A percentile compares a stretch with the other conserved stretches of the same genome.
phyloP scores from a whole-genome alignment of 2,329 filamentous ascomycete species.

The Fusarium drepaniforme region DNA sequence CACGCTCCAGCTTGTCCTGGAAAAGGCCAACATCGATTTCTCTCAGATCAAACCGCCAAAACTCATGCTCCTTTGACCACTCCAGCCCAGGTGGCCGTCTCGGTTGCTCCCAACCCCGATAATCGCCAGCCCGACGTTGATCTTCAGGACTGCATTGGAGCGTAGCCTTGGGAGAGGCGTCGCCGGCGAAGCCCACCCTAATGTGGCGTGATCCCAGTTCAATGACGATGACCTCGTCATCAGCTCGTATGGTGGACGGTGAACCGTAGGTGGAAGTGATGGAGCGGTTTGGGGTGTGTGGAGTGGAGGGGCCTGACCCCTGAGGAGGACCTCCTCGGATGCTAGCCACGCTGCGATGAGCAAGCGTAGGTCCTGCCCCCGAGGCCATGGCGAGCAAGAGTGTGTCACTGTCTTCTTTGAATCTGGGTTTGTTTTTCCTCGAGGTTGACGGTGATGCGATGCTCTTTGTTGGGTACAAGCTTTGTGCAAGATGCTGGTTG shows the following conservation, averaged over 20 bases:
- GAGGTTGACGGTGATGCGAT: slow-evolving; percentile 24
- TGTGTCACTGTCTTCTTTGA: background rate
- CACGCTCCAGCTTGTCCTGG: slow-evolving; percentile 87
- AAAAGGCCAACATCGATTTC: slow-evolving; percentile 82
- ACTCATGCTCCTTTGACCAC: slow-evolving; percentile 76
- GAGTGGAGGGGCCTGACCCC: slow-evolving; percentile 56
- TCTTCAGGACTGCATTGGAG: slow-evolving; percentile 81
- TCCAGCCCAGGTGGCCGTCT: slow-evolving; percentile 58
- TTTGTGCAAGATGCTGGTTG: slow-evolving; percentile 40
- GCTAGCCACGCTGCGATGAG: slow-evolving; percentile 70
- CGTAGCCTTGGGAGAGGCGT: slow-evolving; percentile 78
- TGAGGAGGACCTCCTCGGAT: slow-evolving; percentile 61
- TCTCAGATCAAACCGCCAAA: slow-evolving; percentile 84
- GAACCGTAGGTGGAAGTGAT: slow-evolving; percentile 69
- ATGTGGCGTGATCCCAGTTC: slow-evolving; percentile 86
- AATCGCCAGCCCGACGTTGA: slow-evolving; percentile 84
- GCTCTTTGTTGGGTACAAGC: slow-evolving; percentile 24
- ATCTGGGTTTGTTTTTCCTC: slow-evolving; percentile 3
- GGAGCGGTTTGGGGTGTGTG: slow-evolving; percentile 71
- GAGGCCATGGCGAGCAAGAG: slow-evolving; percentile 56
- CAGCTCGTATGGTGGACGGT: slow-evolving; percentile 72
- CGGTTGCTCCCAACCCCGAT: slow-evolving; percentile 74
- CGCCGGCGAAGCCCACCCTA: slow-evolving; percentile 88
- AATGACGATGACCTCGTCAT: slow-evolving; percentile 87
- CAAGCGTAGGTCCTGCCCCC: slow-evolving; percentile 57